Conservation (phyloP, 805 yeast genomes). For the Grigorovia transvaalensis region DNA sequence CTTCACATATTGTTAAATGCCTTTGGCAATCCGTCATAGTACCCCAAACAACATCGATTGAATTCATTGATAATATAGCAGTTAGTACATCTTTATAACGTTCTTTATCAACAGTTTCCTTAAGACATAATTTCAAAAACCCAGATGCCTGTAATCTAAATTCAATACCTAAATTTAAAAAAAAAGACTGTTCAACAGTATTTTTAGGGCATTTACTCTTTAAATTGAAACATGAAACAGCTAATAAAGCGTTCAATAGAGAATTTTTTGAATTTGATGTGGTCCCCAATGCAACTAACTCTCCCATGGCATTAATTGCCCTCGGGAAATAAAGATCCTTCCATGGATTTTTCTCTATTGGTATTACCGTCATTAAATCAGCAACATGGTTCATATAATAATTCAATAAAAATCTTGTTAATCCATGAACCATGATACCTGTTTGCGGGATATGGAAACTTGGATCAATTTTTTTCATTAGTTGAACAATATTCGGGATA, state of each 20-base stretch:
- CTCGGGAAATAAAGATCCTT: slow-evolving; percentile 76
- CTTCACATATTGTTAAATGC: slow-evolving; percentile 68
- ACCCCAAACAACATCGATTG: slow-evolving; percentile 85
- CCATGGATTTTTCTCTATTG: slow-evolving; percentile 70
- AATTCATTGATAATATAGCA: slow-evolving; percentile 76
- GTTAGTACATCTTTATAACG: slow-evolving; percentile 77
- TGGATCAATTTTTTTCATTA: slow-evolving; percentile 7
- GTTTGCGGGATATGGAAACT: slow-evolving; percentile 43
- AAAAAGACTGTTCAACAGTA: slow-evolving; percentile 58
- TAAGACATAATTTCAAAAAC: slow-evolving; percentile 52
- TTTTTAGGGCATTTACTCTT: slow-evolving; percentile 62
- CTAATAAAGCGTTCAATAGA: slow-evolving; percentile 63
- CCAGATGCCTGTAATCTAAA: slow-evolving; percentile 65
- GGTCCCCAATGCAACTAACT: slow-evolving; percentile 58
- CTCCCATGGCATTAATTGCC: slow-evolving; percentile 75
- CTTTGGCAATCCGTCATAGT: slow-evolving; percentile 76
- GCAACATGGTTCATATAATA: slow-evolving; percentile 71
- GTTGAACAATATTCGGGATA: slow-evolving; percentile 9
- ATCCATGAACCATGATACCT: slow-evolving; percentile 54
- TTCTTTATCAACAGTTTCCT: slow-evolving; percentile 41
- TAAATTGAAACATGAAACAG: slow-evolving; percentile 72
- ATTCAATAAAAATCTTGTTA: slow-evolving; percentile 60
- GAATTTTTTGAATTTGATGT: slow-evolving; percentile 73
- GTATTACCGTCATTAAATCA: slow-evolving; percentile 64
- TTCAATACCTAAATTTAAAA: slow-evolving; percentile 60